Evolutionary conservation across 2,329 filamentous ascomycete genomes (phyloP).

Genomic region (Anthostomella pinea): DNA sequence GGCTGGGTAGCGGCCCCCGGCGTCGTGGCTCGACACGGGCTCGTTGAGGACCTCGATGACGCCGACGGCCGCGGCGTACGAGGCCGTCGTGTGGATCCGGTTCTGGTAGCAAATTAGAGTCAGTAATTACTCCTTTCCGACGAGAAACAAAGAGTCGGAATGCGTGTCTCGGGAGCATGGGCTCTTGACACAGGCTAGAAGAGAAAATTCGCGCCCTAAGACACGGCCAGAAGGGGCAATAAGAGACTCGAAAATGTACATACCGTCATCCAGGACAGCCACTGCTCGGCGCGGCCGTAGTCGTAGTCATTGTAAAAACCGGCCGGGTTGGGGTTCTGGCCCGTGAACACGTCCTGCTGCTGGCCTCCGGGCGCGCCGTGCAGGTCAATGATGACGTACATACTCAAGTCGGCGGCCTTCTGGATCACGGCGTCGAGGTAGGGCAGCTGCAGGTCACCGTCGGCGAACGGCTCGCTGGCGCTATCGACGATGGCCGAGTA

Average conservation of each 20-base stretch:
- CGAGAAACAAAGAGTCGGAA: too few species aligned
- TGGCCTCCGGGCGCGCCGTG: conserved; percentile 25
- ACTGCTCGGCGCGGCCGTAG: conserved; percentile 52
- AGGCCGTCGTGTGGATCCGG: conserved; percentile 45
- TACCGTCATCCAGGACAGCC: conserved; percentile 56
- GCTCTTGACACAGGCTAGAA: too few species aligned
- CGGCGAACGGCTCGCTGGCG: conserved; percentile 22
- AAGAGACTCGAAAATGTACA: too few species aligned
- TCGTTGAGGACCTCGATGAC: conserved; percentile 60
- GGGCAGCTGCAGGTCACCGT: conserved; percentile 29
- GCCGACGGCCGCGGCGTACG: conserved; percentile 54
- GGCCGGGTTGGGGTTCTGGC: conserved; percentile 29
- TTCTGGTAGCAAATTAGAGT: too few species aligned
- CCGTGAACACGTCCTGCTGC: conserved; percentile 23
- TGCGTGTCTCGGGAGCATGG: too few species aligned
- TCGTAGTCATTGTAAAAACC: conserved; percentile 57
- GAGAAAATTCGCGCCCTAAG: too few species aligned
- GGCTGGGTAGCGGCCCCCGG: conserved; percentile 24
- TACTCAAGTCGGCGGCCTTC: conserved; percentile 32
- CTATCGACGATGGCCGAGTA: conserved; percentile 22
- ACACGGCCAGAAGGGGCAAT: too few species aligned
- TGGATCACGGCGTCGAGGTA: conserved; percentile 32
- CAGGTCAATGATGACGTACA: conserved; percentile 31
- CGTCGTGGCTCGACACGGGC: conserved; percentile 40
- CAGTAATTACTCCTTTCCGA: too few species aligned